Evolutionary conservation across 208 protist genomes (phyloP).

Genomic region (Trypanosoma avium): DNA sequence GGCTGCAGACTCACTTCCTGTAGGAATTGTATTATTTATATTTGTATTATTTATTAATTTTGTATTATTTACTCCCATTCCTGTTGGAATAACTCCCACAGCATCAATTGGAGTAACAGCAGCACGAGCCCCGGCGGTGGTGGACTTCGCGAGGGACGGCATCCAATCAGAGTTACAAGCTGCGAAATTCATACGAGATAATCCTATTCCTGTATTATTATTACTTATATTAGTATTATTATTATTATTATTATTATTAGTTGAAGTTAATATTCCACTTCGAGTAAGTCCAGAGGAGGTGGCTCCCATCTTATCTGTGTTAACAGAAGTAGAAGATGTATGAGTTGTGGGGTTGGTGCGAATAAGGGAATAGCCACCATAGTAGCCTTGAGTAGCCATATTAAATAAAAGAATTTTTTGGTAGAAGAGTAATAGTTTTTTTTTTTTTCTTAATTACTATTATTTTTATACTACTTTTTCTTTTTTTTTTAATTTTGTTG

Average conservation of each 20-base stretch:
- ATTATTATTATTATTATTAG: slow-evolving; percentile 1
- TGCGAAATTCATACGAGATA: slow-evolving; percentile 44
- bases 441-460: slow-evolving; percentile 26
- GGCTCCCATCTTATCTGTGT: not conserved
- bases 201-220: slow-evolving; percentile 4
- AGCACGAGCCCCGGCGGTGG: slow-evolving; percentile 7
- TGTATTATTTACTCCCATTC: too few relatives aligned
- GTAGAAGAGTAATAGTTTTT: slow-evolving; percentile 2
- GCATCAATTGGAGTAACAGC: slow-evolving; percentile 5
- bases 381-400: slow-evolving; percentile 16
- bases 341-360: slow-evolving; percentile 10
- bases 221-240: not conserved
- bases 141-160: slow-evolving; percentile 36
- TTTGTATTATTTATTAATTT: not conserved
- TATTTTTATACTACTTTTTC: not conserved
- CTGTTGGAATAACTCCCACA: too few relatives aligned
- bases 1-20: not conserved
- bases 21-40: too few relatives aligned
- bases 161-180: slow-evolving; percentile 64
- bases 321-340: too few relatives aligned
- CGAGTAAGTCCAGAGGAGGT: too few relatives aligned
- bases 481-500: not conserved
- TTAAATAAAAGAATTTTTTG: too few relatives aligned
- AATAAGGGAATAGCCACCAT: slow-evolving; percentile 23
- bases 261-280: too few relatives aligned